Conservation (phyloP, 164 flowering plant species). For the Dillenia turbinata region DNA sequence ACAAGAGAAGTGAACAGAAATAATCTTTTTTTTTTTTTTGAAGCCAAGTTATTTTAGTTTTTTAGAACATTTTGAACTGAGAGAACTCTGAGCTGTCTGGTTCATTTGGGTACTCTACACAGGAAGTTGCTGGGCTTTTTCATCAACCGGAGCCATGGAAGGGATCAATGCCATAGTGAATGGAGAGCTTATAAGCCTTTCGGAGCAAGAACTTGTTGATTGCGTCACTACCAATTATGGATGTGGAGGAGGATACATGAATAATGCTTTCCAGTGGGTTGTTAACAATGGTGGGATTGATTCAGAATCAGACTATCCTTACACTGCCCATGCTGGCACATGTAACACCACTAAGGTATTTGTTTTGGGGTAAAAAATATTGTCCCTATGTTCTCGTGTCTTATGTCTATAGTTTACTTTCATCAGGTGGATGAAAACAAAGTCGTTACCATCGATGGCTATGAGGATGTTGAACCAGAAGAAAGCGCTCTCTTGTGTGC, state of each 20-base stretch:
- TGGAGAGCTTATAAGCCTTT: conserved; percentile 61
- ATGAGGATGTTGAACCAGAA: conserved; percentile 47
- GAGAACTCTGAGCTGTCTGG: neutral
- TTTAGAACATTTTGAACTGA: neutral
- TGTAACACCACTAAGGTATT: conserved; percentile 54
- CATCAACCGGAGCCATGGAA: conserved; percentile 72
- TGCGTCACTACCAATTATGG: conserved; percentile 62
- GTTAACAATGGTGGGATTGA: conserved; percentile 68
- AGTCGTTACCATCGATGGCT: conserved; percentile 61
- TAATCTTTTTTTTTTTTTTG: too few relatives aligned
- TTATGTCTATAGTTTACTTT: neutral
- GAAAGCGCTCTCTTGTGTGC: conserved; percentile 73
- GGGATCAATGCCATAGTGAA: conserved; percentile 59
- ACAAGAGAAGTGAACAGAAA: neutral
- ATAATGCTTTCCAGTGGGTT: conserved; percentile 75
- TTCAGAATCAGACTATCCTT: conserved; percentile 56
- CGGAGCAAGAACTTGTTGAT: conserved; percentile 75
- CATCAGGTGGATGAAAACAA: conserved; percentile 41
- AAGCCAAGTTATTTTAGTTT: neutral
- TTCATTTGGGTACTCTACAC: neutral
- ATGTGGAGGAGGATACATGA: conserved; percentile 78
- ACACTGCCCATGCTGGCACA: conserved; percentile 32
- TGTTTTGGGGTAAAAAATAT: neutral
- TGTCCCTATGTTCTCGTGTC: neutral
- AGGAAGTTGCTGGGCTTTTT: conserved; percentile 81